A percentile compares a stretch with the other conserved stretches of the same genome.
Evolutionary conservation across 2,329 filamentous ascomycete species (phyloP).

Genomic region (Sporothrix sp.): DNA sequence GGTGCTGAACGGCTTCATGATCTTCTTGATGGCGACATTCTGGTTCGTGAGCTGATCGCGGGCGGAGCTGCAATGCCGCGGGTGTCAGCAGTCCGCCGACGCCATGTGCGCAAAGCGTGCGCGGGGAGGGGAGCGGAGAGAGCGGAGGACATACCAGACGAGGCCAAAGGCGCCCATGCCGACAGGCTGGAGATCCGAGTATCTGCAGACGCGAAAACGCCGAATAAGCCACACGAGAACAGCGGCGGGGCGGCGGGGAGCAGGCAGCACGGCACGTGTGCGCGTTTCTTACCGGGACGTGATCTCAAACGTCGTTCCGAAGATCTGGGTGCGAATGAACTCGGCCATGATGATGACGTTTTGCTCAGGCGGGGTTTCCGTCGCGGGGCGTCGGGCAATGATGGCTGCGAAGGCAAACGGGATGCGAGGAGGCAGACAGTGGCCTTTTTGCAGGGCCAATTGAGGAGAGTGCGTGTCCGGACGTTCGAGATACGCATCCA

Average conservation of each 20-base stretch:
- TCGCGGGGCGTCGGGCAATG: background rate
- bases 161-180: slow-evolving; percentile 98
- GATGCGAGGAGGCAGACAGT: background rate
- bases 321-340: slow-evolving; percentile 98
- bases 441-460: no score
- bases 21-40: slow-evolving; percentile 98
- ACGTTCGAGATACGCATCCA: background rate
- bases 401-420: no score
- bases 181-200: slow-evolving; percentile 94
- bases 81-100: background rate
- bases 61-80: slow-evolving; percentile 62
- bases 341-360: slow-evolving; percentile 71
- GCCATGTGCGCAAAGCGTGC: background rate
- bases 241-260: background rate
- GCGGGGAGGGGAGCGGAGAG: background rate
- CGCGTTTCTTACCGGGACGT: slow-evolving; percentile 67
- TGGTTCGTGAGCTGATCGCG: slow-evolving; percentile 96
- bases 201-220: slow-evolving; percentile 42
- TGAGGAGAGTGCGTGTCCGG: background rate
- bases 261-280: background rate
- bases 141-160: slow-evolving; percentile 58
- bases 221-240: background rate
- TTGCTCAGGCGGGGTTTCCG: background rate
- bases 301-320: slow-evolving; percentile 99
- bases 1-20: slow-evolving; percentile 99